phyloP scores from a whole-genome alignment of 495 filamentous ascomycete genomes.

The Penicillium coffeae region DNA sequence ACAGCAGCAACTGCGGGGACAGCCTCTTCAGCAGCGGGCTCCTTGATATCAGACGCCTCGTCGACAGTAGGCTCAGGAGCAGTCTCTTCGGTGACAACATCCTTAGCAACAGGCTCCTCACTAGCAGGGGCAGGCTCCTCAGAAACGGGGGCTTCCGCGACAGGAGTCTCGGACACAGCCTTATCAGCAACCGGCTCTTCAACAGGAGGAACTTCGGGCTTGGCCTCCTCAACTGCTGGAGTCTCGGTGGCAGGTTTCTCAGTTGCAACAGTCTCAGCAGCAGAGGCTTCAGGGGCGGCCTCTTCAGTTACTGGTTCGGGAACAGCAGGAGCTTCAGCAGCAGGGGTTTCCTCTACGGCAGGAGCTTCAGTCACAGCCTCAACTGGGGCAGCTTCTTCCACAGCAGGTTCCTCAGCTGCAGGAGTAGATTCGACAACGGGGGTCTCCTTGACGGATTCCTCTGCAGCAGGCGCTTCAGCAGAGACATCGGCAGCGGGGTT shows the following conservation, averaged over 20 bases:
- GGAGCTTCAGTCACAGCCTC: too few relatives aligned
- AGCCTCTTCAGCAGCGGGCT: not conserved
- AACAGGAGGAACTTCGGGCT: too few relatives aligned
- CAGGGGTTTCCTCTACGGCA: constrained; percentile 7
- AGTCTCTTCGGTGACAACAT: constrained; percentile 1
- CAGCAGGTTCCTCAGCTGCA: constrained; percentile 6
- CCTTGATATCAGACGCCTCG: too few relatives aligned
- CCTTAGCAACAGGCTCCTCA: constrained; percentile 3
- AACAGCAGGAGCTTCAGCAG: not conserved
- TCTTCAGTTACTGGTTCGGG: not conserved
- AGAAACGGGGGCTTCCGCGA: not conserved
- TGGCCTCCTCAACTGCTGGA: too few relatives aligned
- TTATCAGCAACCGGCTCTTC: too few relatives aligned
- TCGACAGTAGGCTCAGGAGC: constrained; percentile 1
- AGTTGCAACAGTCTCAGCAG: constrained; percentile 3
- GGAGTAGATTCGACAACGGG: constrained; percentile 5
- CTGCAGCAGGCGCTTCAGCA: not conserved
- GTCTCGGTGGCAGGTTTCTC: constrained; percentile 7
- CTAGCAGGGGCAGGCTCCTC: constrained; percentile 1
- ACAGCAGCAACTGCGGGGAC: not conserved
- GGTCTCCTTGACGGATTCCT: constrained; percentile 2
- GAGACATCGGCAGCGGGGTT: not conserved
- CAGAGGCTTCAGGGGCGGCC: not conserved
- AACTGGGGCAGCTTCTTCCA: too few relatives aligned
- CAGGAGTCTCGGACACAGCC: too few relatives aligned